phyloP scores from a whole-genome alignment of 179 eudicot genomes.

The Beta lomatogona region DNA sequence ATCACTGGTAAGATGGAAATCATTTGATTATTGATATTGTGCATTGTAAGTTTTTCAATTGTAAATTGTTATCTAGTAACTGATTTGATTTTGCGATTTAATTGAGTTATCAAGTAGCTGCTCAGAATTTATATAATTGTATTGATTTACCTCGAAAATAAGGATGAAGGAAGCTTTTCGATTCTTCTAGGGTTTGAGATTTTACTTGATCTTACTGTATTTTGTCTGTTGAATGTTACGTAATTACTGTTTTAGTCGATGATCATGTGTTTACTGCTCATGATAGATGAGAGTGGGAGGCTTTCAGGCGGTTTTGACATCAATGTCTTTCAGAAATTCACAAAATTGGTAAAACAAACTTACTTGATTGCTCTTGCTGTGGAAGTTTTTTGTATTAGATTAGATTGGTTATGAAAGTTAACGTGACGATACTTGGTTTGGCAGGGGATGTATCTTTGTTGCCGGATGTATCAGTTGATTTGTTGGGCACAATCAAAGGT shows the following conservation, averaged over 20 bases:
- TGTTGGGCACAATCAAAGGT: slow-evolving; percentile 82
- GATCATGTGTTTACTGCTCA: slow-evolving; percentile 9
- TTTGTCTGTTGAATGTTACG: too few species aligned
- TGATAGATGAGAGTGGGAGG: slow-evolving; percentile 61
- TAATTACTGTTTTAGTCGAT: neutral
- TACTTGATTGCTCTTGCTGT: neutral
- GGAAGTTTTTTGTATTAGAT: neutral
- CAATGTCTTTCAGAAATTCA: slow-evolving; percentile 70
- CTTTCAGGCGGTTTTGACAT: slow-evolving; percentile 93
- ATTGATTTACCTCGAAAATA: too few species aligned
- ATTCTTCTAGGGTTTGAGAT: too few species aligned
- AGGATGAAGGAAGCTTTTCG: too few species aligned
- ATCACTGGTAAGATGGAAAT: too few species aligned
- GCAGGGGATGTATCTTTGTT: slow-evolving; percentile 64
- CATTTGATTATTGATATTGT: too few species aligned
- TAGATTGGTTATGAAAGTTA: neutral
- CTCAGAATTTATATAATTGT: neutral
- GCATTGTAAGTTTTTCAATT: too few species aligned
- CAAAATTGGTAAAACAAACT: slow-evolving; percentile 57
- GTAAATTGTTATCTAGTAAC: too few species aligned
- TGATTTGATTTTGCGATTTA: too few species aligned
- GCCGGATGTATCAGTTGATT: slow-evolving; percentile 76
- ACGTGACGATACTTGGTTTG: slow-evolving; percentile 25
- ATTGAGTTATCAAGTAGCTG: too few species aligned
- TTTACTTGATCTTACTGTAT: too few species aligned